Base-by-base conservation (phyloP, 2,329 filamentous ascomycete genomes). In the Knufia petricola region DNA sequence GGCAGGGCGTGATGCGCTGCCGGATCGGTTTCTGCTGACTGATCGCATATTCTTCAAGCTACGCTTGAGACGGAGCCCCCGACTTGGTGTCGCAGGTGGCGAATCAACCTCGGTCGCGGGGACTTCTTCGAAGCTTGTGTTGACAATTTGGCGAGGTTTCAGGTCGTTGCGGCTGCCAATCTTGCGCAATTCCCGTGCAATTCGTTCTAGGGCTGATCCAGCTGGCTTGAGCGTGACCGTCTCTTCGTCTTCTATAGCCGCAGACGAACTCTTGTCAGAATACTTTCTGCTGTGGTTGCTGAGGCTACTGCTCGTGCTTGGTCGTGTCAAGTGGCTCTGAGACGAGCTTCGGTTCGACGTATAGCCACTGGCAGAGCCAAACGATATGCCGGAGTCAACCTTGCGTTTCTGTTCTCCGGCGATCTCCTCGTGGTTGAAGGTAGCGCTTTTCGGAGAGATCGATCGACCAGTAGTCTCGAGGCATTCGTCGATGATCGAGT, bases 341-440 rank as follows among this genome's bases (percentile, higher is more conserved):
- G 45, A 57, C 50, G 59, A 63, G 55, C 64, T 65, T 52, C 61
- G 67, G 23, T 66, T 66, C 8, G 64, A 63, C 24, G 65, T 61
- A 24, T 61, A 63, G 36, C 63, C 63, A 24, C 20, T 15, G 20
- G 61, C 55, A 1, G 66, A 66, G 43, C 67, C 69, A 57, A 82
- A 80, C 62, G 77, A 81, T 50, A 82, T 74, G 17, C 79, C 79
- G 2, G 79, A 82, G 60, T 82, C 79, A 19, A 74, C 75, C 63
- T 81, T 81, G 58, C 77, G 72, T 46, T 61, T 55, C 37, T 60
- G 52, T n/a, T 59, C 58, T 12, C 61, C 58, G 43, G 65, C 63
- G 28, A 66, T 45, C 20, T 58, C 53, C 42, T 20, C 59, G 53
- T 39, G 68, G 40, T 28, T 40, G 48, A 57, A 55, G 2, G 52